These are phyloP conservation scores for Tulasnella sp. DNA, from an alignment of 768 basidiomycete species.

Conservation along the genomic window DNA sequence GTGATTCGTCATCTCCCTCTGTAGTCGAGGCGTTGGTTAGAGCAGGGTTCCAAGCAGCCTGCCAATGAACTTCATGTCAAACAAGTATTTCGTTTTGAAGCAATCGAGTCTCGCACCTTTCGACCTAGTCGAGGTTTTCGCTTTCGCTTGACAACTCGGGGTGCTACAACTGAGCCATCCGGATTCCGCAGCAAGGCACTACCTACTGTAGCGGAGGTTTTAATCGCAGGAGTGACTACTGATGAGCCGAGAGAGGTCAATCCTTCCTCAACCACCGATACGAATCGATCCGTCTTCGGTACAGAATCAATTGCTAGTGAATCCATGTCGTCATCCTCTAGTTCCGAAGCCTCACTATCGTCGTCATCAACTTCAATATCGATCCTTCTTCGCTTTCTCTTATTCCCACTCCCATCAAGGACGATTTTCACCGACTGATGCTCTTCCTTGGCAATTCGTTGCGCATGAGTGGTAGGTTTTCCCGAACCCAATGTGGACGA, in stretches of 20 bases:
- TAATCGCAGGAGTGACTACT: constrained; percentile 18
- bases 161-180: constrained; percentile 45
- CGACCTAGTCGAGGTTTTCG: too few species aligned
- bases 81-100: too few species aligned
- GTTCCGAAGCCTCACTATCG: constrained; percentile 20
- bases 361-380: constrained; percentile 23
- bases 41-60: not conserved
- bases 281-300: constrained; percentile 12
- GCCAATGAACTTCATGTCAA: too few species aligned
- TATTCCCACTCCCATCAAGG: constrained; percentile 33
- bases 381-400: constrained; percentile 37
- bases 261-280: constrained; percentile 18
- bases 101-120: too few species aligned
- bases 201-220: constrained; percentile 32
- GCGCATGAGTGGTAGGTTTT: constrained; percentile 44
- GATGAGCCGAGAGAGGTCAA: constrained; percentile 18
- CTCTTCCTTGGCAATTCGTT: constrained; percentile 45
- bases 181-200: constrained; percentile 52
- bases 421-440: constrained; percentile 44
- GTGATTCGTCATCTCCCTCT: constrained; percentile 34
- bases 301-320: constrained; percentile 4
- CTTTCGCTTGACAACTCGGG: constrained; percentile 35
- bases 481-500: constrained; percentile 78
- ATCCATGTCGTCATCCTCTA: constrained; percentile 9
- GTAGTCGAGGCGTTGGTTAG: constrained; percentile 21